Base-by-base conservation (phyloP, 2,329 filamentous ascomycete species). In the Fusarium globosum region DNA sequence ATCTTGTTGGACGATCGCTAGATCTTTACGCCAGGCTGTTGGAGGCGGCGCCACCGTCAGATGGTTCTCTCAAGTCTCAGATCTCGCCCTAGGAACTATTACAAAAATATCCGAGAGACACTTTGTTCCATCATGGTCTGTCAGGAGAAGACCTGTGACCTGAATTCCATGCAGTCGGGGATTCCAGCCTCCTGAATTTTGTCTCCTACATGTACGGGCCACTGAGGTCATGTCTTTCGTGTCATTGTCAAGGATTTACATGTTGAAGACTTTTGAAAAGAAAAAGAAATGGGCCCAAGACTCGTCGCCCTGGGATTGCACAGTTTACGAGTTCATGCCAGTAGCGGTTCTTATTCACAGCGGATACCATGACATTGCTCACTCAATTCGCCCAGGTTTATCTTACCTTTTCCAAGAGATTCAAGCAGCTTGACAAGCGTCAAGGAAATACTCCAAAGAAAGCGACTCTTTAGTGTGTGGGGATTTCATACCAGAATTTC, bases 91-190 rank as follows among this genome's bases (percentile, higher is more conserved):
- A 73, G 45, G 61, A 46, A 48, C 59, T 55, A 61, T 52, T 55
- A 51, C 58, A 61, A 76, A 77, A 77, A 68, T 71, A 43, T 56
- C 75, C 75, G 75, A 72, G 51, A 55, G 63, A 65, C 75, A 64
- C 65, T 56, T 67, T 65, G 39, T 8, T 61, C 67, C 56, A 42
- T 59, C 72, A 33, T 46, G 48, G 45, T n/a, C 21, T 41, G 28
- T 56, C 35, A 48, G 62, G 28, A 49, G 21, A 55, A 57, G 57
- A 58, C 49, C 28, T 56, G 64, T 48, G 59, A 65, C 55, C 48
- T 48, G 30, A 60, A 38, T 36, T 57, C 60, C 59, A 55, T 61
- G 68, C 65, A 70, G 46, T 49, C 46, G 39, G 56, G 52, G 20
- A 45, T 38, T 21, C 21, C 23, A 48, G 45, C 12, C 41, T 42